Conservation (phyloP, 495 filamentous ascomycete genomes). For the Trichoderma gamsii region DNA sequence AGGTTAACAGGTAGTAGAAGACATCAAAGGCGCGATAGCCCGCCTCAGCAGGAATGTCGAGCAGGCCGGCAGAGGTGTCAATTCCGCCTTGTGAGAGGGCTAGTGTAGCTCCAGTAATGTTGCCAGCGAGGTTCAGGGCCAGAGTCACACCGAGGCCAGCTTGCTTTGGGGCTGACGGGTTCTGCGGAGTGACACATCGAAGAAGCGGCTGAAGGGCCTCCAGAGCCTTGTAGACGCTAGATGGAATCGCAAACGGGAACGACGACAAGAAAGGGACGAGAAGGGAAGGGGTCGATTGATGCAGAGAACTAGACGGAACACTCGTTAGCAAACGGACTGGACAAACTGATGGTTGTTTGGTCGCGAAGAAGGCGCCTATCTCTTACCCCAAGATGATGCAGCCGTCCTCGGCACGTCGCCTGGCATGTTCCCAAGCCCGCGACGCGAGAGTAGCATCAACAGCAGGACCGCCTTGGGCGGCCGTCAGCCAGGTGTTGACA, state of each 20-base stretch:
- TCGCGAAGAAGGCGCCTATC: background rate
- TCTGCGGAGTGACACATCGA: constrained; percentile 78
- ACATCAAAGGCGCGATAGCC: constrained; percentile 96
- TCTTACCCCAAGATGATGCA: constrained; percentile 82
- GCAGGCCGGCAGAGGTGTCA: constrained; percentile 72
- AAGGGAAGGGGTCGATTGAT: constrained; percentile 80
- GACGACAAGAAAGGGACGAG: constrained; percentile 74
- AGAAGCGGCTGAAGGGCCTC: constrained; percentile 78
- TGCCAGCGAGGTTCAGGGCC: constrained; percentile 74
- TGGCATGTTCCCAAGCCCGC: constrained; percentile 94
- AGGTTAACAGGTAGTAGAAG: constrained; percentile 93
- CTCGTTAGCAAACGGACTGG: constrained; percentile 8
- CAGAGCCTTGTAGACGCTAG: constrained; percentile 66
- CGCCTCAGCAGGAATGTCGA: constrained; percentile 69
- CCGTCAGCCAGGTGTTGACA: constrained; percentile 91
- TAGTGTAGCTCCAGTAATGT: constrained; percentile 65
- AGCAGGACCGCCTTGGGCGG: constrained; percentile 56
- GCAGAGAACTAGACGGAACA: constrained; percentile 58
- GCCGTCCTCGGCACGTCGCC: constrained; percentile 89
- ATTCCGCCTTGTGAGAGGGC: constrained; percentile 83
- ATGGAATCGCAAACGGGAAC: constrained; percentile 71
- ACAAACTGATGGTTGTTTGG: constrained; percentile 11
- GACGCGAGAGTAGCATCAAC: constrained; percentile 73
- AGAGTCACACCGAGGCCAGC: constrained; percentile 73
- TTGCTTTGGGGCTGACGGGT: constrained; percentile 78